Evolutionary conservation across 2,329 filamentous ascomycete species (phyloP).

Genomic region (Exophiala sp.): DNA sequence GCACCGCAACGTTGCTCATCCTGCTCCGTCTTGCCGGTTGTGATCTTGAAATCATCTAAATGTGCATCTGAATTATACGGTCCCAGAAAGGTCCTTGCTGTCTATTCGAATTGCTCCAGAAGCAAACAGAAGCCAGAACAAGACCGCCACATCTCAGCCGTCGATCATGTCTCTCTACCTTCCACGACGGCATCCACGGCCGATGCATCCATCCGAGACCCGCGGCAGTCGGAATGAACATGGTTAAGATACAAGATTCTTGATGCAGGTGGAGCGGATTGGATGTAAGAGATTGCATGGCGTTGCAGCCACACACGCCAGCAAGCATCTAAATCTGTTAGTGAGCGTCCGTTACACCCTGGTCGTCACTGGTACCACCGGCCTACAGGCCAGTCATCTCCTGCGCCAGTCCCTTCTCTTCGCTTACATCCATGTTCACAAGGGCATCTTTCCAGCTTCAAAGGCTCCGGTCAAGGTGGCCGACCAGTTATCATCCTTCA

Average conservation of each 20-base stretch:
- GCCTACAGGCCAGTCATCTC: background rate
- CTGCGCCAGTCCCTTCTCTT: background rate
- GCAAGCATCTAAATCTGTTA: background rate
- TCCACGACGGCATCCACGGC: background rate
- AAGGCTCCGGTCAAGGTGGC: background rate
- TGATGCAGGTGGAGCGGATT: slow-evolving; percentile 14
- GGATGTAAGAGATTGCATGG: slow-evolving; percentile 19
- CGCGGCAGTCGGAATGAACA: slow-evolving; percentile 1
- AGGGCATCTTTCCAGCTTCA: background rate
- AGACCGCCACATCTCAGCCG: background rate
- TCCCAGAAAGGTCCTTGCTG: no score
- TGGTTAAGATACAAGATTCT: slow-evolving; percentile 10
- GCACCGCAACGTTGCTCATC: slow-evolving; percentile 6
- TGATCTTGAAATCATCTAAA: background rate
- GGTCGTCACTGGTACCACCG: background rate
- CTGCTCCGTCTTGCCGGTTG: slow-evolving; percentile 4
- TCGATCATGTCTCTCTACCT: background rate
- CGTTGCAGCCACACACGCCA: slow-evolving; percentile 12
- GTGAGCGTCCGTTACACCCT: background rate
- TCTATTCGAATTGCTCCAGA: no score
- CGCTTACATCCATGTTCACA: background rate
- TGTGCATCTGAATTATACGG: no score
- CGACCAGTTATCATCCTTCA: background rate
- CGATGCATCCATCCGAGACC: slow-evolving; percentile 10
- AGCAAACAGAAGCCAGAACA: no score